Percentiles rank a stretch among this genome's conserved stretches.
These are phyloP conservation scores for Castanea mollissima DNA, from an alignment of 306 rosid genomes.

Conservation along the genomic window DNA sequence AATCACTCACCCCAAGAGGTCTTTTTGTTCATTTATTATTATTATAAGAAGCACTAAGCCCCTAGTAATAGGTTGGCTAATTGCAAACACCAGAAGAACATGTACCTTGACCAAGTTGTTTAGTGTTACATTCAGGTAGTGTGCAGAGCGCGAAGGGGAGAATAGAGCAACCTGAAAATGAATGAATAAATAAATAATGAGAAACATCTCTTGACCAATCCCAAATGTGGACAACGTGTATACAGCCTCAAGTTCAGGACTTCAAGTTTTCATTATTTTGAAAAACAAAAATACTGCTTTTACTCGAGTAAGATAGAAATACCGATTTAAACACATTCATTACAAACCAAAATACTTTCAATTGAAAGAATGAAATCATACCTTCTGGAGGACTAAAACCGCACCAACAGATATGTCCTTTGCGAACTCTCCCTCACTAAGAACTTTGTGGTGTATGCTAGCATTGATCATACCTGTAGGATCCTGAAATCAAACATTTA, in stretches of 20 bases:
- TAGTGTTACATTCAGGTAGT: constrained; percentile 63
- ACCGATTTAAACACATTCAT: background rate
- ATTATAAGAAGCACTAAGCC: background rate
- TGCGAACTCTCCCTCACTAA: constrained; percentile 39
- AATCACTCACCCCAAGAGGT: background rate
- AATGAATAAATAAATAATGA: background rate
- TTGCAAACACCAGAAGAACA: constrained; percentile 3
- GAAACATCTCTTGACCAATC: background rate
- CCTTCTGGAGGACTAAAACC: constrained; percentile 69
- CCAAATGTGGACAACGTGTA: background rate
- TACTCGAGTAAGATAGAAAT: background rate
- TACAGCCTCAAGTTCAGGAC: background rate
- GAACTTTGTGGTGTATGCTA: constrained; percentile 60
- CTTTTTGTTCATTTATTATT: background rate
- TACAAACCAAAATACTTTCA: background rate
- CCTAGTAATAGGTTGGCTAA: background rate
- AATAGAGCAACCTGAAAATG: constrained; percentile 68
- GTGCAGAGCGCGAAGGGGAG: constrained; percentile 51
- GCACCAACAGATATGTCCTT: constrained; percentile 66
- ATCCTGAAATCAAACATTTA: constrained; percentile 56
- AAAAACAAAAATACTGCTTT: background rate
- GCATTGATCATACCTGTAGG: constrained; percentile 62
- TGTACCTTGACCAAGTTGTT: constrained; percentile 67
- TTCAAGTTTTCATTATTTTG: too few species aligned
- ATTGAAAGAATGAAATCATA: background rate